These are phyloP conservation scores for Penicillium sclerotigenum DNA, from an alignment of 2,329 filamentous ascomycete species.

Conservation along the genomic window DNA sequence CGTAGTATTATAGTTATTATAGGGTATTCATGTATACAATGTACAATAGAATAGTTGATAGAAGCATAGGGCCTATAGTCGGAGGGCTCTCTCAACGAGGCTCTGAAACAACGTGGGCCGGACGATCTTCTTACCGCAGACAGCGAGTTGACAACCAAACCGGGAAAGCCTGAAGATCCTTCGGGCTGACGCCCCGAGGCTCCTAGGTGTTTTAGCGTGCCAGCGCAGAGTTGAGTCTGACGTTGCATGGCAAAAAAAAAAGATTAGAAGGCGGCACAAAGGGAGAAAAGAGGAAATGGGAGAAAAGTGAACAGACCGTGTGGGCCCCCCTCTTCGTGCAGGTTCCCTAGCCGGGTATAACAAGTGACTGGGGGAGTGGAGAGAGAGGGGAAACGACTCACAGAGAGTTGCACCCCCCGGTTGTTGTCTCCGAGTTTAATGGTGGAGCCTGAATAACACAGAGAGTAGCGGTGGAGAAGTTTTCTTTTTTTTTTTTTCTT, in stretches of 20 bases:
- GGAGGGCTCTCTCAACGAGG: no score
- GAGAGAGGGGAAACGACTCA: neutral
- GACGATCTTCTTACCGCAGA: constrained; percentile 6
- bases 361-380: constrained; percentile 6
- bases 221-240: neutral
- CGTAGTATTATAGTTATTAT: neutral
- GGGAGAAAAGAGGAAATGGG: neutral
- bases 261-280: neutral
- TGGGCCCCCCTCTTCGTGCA: constrained; percentile 4
- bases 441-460: constrained; percentile 2
- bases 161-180: constrained; percentile 5
- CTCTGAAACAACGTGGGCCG: constrained; percentile 11
- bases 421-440: constrained; percentile 40
- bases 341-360: constrained; percentile 7
- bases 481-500: neutral
- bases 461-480: constrained; percentile 5
- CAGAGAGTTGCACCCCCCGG: constrained; percentile 5
- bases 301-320: constrained; percentile 1
- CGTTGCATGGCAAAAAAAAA: neutral
- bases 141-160: constrained; percentile 6
- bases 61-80: no score
- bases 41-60: neutral
- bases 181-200: constrained; percentile 1
- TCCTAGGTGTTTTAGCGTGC: neutral
- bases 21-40: neutral